Evolutionary conservation across 2,329 filamentous ascomycete species (phyloP).

Genomic region (Xylaria sp.): DNA sequence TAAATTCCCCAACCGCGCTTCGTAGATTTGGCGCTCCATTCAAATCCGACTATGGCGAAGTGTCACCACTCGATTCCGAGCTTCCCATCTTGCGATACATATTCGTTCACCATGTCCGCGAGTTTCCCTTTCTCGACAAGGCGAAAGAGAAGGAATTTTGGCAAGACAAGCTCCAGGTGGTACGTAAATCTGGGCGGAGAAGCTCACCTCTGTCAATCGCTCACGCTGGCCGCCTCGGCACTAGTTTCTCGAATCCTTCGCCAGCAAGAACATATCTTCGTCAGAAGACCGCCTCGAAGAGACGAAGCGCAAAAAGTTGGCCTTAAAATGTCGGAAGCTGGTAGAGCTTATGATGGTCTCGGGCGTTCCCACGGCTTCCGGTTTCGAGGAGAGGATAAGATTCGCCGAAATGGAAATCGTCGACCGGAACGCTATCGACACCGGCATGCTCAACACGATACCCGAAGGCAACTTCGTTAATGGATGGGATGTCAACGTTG

Average conservation of each 20-base stretch:
- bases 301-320: slow-evolving; percentile 92
- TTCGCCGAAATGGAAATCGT: slow-evolving; percentile 98
- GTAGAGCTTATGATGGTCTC: slow-evolving; percentile 99
- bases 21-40: slow-evolving; percentile 97
- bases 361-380: slow-evolving; percentile 92
- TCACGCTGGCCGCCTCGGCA: slow-evolving; percentile 6
- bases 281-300: slow-evolving; percentile 96
- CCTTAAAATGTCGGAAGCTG: slow-evolving; percentile 91
- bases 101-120: slow-evolving; percentile 96
- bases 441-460: slow-evolving; percentile 84
- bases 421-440: slow-evolving; percentile 90
- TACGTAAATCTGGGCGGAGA: slow-evolving; percentile 59
- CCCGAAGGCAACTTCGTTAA: slow-evolving; percentile 94
- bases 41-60: slow-evolving; percentile 89
- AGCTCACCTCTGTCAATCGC: not conserved
- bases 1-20: slow-evolving; percentile 93
- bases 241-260: slow-evolving; percentile 96
- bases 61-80: slow-evolving; percentile 92
- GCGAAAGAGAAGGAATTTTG: slow-evolving; percentile 99
- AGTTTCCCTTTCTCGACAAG: slow-evolving; percentile 97
- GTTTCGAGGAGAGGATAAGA: slow-evolving; percentile 95
- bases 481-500: slow-evolving; percentile 96
- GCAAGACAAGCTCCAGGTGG: slow-evolving; percentile 96
- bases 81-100: slow-evolving; percentile 94
- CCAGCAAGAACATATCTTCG: slow-evolving; percentile 95